These are phyloP conservation scores for Telfairia occidentalis DNA, from an alignment of 331 rosid species.

Conservation along the genomic window DNA sequence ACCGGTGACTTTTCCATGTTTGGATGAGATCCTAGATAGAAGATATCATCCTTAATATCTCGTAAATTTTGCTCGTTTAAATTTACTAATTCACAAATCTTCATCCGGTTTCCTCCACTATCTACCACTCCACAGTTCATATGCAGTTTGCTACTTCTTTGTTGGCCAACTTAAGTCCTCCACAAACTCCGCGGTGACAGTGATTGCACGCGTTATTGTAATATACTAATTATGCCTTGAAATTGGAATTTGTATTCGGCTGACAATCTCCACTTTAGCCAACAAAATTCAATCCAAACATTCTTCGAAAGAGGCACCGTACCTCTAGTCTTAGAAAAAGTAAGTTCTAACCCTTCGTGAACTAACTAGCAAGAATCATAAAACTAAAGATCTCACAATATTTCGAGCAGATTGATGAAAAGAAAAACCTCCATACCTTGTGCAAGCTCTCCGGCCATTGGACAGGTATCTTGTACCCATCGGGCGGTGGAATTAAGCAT, in stretches of 20 bases:
- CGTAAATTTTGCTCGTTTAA: neutral
- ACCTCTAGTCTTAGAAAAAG: neutral
- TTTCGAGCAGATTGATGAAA: neutral
- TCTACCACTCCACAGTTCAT: neutral
- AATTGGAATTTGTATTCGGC: neutral
- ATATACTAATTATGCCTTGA: neutral
- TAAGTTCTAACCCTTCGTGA: neutral
- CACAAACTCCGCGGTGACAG: neutral
- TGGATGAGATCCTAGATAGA: neutral
- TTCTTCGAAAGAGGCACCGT: neutral
- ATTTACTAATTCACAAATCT: neutral
- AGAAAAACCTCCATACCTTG: slow-evolving; percentile 37
- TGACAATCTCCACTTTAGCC: neutral
- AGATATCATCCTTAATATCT: neutral
- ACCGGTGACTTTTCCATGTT: neutral
- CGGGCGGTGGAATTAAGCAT: slow-evolving; percentile 77
- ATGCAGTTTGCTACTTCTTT: neutral
- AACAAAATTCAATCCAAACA: neutral
- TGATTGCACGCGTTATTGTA: neutral
- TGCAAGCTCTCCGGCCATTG: slow-evolving; percentile 95
- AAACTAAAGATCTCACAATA: neutral
- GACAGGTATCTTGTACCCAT: slow-evolving; percentile 59
- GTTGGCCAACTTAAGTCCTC: neutral
- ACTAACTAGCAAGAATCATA: neutral
- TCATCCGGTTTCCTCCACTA: neutral